Evolutionary conservation across 805 yeast genomes (phyloP), one percentile per base, ranked within the genome.

Genomic region (Suhomyces xylopsoci): DNA sequence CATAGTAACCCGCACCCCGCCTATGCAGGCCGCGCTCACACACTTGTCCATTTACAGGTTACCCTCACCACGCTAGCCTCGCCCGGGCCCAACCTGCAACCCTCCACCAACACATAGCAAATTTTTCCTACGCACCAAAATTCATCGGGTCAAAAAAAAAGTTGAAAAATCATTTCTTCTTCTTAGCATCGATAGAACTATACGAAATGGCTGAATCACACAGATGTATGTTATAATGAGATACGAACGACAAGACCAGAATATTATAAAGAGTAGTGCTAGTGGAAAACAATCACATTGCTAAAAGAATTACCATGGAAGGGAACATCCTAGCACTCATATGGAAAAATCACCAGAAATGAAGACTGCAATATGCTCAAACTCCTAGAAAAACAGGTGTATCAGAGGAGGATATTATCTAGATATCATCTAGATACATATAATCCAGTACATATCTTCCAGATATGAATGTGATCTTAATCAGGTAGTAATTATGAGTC

Each of bases 121-220:
- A 47, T 14, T 47, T 47, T 47, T 47, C 43, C 49, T 30, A 25
- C 36, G 49, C 49, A 47, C 49, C 49, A 47, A 47, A 34, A 34
- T 22, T 30, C 49, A 47, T 47, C 43, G 43, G 34, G 42, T 36
- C 34, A 47, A 47, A 47, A 47, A 38, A 47, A 47, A 47, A 45
- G 30, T 47, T 47, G 49, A 47, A 47, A 47, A 36, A 30, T 47
- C 49, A 47, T 36, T 42, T 25, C 45, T 43, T 49, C 49, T 45
- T 45, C 40, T 47, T 54, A 51, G 42, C 53, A 51, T 32, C 48
- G 47, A 44, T 40, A 57, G 59, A 57, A 59, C 51, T 53, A 58
- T 57, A 57, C 64, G 83, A 77, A 80, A 90, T 90, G 96, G 91
- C 96, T 83, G 96, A 89, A 84, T 87, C 96, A 77, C 96, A 90